Evolutionary conservation across 2,329 filamentous ascomycete species (phyloP), one percentile per base, ranked within the genome.

Genomic region (Juglanconis oblonga): DNA sequence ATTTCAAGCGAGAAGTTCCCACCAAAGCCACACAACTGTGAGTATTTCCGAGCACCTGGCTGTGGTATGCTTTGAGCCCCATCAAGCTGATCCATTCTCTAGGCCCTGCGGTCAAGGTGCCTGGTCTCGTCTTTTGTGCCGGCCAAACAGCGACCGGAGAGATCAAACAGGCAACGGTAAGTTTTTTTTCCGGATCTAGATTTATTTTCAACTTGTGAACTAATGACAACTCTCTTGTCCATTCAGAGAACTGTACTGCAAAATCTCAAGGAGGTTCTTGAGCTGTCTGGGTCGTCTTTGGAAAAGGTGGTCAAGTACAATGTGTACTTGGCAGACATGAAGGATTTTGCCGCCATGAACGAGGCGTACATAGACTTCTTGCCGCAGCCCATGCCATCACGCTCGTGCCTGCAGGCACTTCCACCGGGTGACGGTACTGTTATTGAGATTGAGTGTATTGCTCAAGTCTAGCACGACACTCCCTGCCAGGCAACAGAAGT

Each of bases 141-240:
- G 77, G 77, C 3, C 77, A 79, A 66, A 79, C 77, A n/a, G 77
- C 76, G n/a, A 78, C 76, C 7, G 77, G 77, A 55, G 77, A 79
- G 62, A 79, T 79, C 55, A 78, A 77, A 67, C 73, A 77, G 59
- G 77, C 77, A 42, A 78, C 76, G 13, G 76, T 77, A 64, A 58
- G 72, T 65, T 38, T 5, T 9, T 24, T 24, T 7, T 31, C 32
- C 17, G 17, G 17, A 17, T 42, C 13, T 17, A 11, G 9, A 11
- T 9, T 13, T 9, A 3, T 1, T 31, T 10, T 40, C 40, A 6
- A 2, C 5, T 14, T 44, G 14, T n/a, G 1, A 6, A 11, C 24
- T 55, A 35, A 55, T 33, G 4, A 36, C 14, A 7, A 3, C 47
- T 5, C 9, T 6, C 38, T 32, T 10, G 14, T 29, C n/a, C 29